Evolutionary conservation across 495 filamentous ascomycete species (phyloP).

Genomic region (Hyphodiscus hymeniophilus): DNA sequence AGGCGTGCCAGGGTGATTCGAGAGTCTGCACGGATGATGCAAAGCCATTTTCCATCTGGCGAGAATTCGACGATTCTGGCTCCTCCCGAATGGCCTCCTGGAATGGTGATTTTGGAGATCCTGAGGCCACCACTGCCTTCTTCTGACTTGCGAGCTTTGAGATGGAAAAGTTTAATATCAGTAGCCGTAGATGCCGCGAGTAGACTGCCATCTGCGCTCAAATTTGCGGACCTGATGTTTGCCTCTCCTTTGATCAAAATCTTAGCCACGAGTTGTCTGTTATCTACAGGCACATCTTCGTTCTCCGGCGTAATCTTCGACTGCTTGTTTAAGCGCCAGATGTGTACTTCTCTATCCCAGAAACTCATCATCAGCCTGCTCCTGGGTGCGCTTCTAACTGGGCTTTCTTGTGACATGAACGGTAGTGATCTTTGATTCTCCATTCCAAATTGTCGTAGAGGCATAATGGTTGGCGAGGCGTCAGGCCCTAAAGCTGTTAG

Average conservation of each 20-base stretch:
- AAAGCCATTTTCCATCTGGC: conserved; percentile 64
- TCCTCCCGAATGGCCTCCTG: conserved; percentile 37
- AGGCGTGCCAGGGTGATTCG: conserved; percentile 64
- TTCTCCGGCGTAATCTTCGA: conserved; percentile 34
- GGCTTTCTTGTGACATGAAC: conserved; percentile 67
- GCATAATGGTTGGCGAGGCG: conserved; percentile 69
- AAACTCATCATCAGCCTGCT: conserved; percentile 75
- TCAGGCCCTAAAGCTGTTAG: conserved; percentile 58
- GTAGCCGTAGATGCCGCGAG: conserved; percentile 70
- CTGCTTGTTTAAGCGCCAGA: conserved; percentile 62
- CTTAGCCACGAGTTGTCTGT: conserved; percentile 57
- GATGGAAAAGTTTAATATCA: conserved; percentile 71
- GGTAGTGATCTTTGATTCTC: conserved; percentile 75
- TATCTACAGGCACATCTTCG: conserved; percentile 28
- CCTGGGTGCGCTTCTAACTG: conserved; percentile 59
- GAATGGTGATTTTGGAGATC: conserved; percentile 59
- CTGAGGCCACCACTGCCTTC: conserved; percentile 44
- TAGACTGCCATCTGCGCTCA: conserved; percentile 64
- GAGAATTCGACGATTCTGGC: conserved; percentile 70
- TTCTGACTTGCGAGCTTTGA: conserved; percentile 34
- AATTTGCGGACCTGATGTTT: conserved; percentile 71
- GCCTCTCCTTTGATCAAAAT: conserved; percentile 77
- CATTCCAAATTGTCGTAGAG: conserved; percentile 68
- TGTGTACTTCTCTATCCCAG: conserved; percentile 82
- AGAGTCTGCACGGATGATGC: conserved; percentile 72